Evolutionary conservation across 768 basidiomycete genomes (phyloP).

Genomic region (Leccinum pellstonianum): DNA sequence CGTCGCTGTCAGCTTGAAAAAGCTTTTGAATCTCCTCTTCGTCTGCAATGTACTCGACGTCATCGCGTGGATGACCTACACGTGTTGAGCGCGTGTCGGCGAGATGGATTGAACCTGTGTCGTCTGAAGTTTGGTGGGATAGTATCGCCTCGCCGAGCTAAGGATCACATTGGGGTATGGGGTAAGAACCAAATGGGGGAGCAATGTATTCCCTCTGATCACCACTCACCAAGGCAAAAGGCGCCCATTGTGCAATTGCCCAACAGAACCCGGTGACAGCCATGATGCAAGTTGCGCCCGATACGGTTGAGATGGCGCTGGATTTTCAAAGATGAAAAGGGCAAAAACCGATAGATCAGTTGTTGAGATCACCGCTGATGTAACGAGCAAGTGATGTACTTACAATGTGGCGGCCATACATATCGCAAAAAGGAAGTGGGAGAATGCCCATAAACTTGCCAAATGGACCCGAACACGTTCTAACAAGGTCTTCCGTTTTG

Average conservation of each 20-base stretch:
- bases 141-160: conserved; percentile 87
- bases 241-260: conserved; percentile 92
- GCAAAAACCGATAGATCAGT: conserved; percentile 11
- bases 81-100: conserved; percentile 35
- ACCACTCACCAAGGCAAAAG: conserved; percentile 75
- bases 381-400: conserved; percentile 34
- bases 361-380: conserved; percentile 16
- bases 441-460: conserved; percentile 72
- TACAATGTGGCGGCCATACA: conserved; percentile 87
- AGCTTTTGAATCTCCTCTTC: conserved; percentile 30
- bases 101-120: conserved; percentile 38
- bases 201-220: neutral
- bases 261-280: conserved; percentile 86
- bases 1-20: conserved; percentile 22
- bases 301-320: conserved; percentile 71
- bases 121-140: conserved; percentile 48
- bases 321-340: conserved; percentile 9
- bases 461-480: conserved; percentile 58
- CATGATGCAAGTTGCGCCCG: conserved; percentile 72
- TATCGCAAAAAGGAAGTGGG: conserved; percentile 67
- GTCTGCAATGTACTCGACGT: conserved; percentile 16
- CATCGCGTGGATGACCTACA: conserved; percentile 7
- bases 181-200: conserved; percentile 11
- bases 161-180: conserved; percentile 16
- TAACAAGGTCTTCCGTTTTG: conserved; percentile 29